Conservation (phyloP, 352 stramenopile species). For the Phytophthora uliginosa region DNA sequence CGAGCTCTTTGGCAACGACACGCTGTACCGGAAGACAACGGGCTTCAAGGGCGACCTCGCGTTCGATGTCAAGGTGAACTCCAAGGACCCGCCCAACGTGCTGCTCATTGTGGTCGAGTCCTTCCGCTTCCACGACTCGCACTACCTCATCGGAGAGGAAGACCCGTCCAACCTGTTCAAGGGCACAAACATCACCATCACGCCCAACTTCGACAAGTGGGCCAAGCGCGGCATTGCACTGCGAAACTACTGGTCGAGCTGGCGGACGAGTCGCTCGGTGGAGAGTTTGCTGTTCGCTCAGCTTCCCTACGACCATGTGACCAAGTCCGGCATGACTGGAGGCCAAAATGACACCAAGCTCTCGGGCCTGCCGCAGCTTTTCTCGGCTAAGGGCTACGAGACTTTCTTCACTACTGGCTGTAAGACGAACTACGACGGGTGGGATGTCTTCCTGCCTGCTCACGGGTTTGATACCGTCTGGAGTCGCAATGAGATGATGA, state of each 20-base stretch:
- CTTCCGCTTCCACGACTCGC: slow-evolving; percentile 56
- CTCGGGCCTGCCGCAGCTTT: slow-evolving; percentile 55
- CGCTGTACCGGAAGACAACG: slow-evolving; percentile 41
- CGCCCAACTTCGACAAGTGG: slow-evolving; percentile 53
- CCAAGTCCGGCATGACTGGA: slow-evolving; percentile 42
- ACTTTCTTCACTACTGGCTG: slow-evolving; percentile 57
- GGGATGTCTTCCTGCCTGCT: slow-evolving; percentile 49
- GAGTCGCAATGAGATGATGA: slow-evolving; percentile 46
- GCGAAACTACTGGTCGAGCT: slow-evolving; percentile 68
- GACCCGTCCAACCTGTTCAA: slow-evolving; percentile 40
- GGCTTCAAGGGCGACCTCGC: slow-evolving; percentile 45
- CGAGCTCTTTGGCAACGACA: slow-evolving; percentile 24
- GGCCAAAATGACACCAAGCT: slow-evolving; percentile 35
- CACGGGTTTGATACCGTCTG: slow-evolving; percentile 65
- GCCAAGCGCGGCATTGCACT: slow-evolving; percentile 52
- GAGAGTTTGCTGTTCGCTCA: slow-evolving; percentile 66
- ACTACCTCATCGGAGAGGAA: slow-evolving; percentile 49
- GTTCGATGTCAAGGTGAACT: slow-evolving; percentile 48
- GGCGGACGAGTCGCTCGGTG: slow-evolving; percentile 60
- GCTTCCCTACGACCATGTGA: slow-evolving; percentile 51
- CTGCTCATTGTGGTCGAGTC: slow-evolving; percentile 57
- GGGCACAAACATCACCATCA: slow-evolving; percentile 31
- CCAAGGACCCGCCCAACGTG: slow-evolving; percentile 46
- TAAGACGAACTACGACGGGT: slow-evolving; percentile 51
- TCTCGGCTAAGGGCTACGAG: slow-evolving; percentile 60